phyloP scores from a whole-genome alignment of 306 rosid species.

The Acacia crassicarpa region DNA sequence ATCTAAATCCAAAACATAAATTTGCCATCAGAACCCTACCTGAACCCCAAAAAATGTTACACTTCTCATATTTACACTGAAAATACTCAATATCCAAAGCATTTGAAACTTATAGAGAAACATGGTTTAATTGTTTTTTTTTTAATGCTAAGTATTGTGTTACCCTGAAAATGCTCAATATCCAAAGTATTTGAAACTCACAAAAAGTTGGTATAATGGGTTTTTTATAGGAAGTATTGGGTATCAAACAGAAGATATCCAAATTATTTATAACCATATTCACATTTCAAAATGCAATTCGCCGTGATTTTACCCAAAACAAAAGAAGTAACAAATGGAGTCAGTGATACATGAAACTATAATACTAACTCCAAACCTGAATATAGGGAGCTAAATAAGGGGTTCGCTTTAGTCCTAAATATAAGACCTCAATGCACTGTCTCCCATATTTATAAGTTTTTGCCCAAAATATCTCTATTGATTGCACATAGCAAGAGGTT shows the following conservation, averaged over 20 bases:
- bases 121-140: not conserved
- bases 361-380: not conserved
- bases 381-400: too few relatives aligned
- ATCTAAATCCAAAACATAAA: not conserved
- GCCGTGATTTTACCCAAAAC: not conserved
- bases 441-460: too few relatives aligned
- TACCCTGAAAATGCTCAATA: not conserved
- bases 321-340: not conserved
- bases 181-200: not conserved
- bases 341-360: not conserved
- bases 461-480: too few relatives aligned
- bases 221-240: not conserved
- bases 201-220: not conserved
- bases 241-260: not conserved
- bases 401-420: too few relatives aligned
- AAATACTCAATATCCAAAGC: not conserved
- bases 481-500: too few relatives aligned
- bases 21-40: not conserved
- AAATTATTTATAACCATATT: not conserved
- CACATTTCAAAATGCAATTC: not conserved
- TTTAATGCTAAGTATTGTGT: not conserved
- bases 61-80: not conserved
- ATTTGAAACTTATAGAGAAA: not conserved
- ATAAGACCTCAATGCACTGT: too few relatives aligned
- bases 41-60: not conserved